Evolutionary conservation across 2,329 filamentous ascomycete genomes (phyloP).

Genomic region (Fulvia fulva): DNA sequence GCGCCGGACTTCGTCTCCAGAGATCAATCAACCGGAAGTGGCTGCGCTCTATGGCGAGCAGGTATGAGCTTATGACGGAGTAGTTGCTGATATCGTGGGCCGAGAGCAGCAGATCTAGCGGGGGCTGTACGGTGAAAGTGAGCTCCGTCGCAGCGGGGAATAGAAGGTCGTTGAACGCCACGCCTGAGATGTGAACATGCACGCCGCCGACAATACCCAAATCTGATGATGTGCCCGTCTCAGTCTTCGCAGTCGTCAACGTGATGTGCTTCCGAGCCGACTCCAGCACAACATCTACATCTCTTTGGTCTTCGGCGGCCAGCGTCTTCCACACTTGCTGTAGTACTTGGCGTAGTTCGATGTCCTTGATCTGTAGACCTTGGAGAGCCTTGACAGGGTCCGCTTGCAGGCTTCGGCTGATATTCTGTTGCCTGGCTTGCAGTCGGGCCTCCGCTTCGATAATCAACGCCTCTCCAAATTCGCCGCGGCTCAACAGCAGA

Average conservation of each 20-base stretch:
- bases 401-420: slow-evolving; percentile 48
- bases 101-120: slow-evolving; percentile 82
- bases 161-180: slow-evolving; percentile 73
- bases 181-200: slow-evolving; percentile 39
- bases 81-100: slow-evolving; percentile 73
- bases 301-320: slow-evolving; percentile 72
- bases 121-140: slow-evolving; percentile 68
- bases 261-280: slow-evolving; percentile 73
- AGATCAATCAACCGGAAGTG: slow-evolving; percentile 79
- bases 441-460: slow-evolving; percentile 79
- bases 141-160: slow-evolving; percentile 73
- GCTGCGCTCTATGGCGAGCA: slow-evolving; percentile 78
- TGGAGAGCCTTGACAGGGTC: slow-evolving; percentile 52
- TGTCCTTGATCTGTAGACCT: slow-evolving; percentile 73
- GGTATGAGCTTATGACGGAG: slow-evolving; percentile 79
- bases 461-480: slow-evolving; percentile 85
- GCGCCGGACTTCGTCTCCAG: slow-evolving; percentile 78
- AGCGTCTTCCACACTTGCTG: slow-evolving; percentile 75
- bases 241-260: slow-evolving; percentile 56
- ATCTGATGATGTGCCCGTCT: slow-evolving; percentile 26
- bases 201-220: neutral
- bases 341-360: slow-evolving; percentile 75
- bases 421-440: slow-evolving; percentile 66
- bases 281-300: slow-evolving; percentile 70
- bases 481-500: slow-evolving; percentile 79